Evolutionary conservation across 2,329 filamentous ascomycete species (phyloP).

Genomic region (Beauveria caledonica): DNA sequence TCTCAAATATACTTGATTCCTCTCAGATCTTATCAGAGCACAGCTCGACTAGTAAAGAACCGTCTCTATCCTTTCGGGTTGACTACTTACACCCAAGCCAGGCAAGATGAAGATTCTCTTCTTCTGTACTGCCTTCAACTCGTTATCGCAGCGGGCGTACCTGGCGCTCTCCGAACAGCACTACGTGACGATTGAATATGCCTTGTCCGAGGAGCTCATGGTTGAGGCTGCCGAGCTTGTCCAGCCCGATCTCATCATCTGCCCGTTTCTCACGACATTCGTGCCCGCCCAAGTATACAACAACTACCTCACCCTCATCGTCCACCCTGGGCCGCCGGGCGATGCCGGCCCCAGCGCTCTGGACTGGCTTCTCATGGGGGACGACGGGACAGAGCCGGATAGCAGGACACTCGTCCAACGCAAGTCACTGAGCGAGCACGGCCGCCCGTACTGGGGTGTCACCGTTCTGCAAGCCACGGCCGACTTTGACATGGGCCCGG

Average conservation of each 20-base stretch:
- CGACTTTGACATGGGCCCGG: constrained; percentile 33
- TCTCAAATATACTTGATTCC: background rate
- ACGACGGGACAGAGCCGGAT: constrained; percentile 28
- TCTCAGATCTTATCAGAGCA: background rate
- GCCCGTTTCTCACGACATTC: constrained; percentile 31
- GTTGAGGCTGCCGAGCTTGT: constrained; percentile 29
- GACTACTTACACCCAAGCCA: background rate
- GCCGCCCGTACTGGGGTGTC: constrained; percentile 32
- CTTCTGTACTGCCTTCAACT: constrained; percentile 37
- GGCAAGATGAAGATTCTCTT: constrained; percentile 31
- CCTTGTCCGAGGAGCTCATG: constrained; percentile 25
- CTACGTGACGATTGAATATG: constrained; percentile 32
- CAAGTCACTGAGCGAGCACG: constrained; percentile 19
- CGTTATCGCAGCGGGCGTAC: constrained; percentile 31
- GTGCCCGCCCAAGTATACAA: constrained; percentile 30
- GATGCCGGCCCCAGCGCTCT: constrained; percentile 33
- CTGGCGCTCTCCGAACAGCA: constrained; percentile 27
- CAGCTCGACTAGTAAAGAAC: background rate
- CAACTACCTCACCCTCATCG: constrained; percentile 29
- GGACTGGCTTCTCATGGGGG: constrained; percentile 35
- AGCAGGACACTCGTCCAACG: constrained; percentile 21
- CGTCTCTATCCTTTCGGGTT: background rate
- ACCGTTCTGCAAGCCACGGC: constrained; percentile 32
- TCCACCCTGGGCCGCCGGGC: constrained; percentile 34
- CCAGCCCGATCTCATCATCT: constrained; percentile 32